These are phyloP conservation scores for Sugiyamaella grinbergsii DNA, from an alignment of 1,139 yeast genomes.

Conservation along the genomic window DNA sequence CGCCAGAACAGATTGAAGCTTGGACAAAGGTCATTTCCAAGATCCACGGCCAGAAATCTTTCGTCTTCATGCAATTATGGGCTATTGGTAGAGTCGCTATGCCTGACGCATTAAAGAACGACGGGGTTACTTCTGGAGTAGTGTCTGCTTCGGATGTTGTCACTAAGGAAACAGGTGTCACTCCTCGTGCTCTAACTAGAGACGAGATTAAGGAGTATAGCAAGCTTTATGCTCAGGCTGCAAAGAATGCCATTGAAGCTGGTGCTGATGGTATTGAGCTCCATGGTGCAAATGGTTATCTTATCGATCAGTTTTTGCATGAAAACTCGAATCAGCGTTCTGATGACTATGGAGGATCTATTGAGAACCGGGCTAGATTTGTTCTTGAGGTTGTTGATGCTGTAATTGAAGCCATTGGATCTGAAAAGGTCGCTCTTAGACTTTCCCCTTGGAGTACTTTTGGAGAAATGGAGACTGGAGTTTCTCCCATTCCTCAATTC, in stretches of 20 bases:
- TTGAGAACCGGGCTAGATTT: slow-evolving; percentile 65
- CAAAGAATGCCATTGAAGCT: slow-evolving; percentile 51
- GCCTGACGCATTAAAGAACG: slow-evolving; percentile 18
- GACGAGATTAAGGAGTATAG: slow-evolving; percentile 47
- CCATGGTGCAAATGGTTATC: slow-evolving; percentile 71
- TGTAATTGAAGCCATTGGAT: slow-evolving; percentile 54
- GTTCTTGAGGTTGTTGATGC: slow-evolving; percentile 58
- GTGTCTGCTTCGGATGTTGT: slow-evolving; percentile 40
- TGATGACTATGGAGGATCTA: slow-evolving; percentile 71
- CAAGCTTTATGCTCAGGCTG: slow-evolving; percentile 46
- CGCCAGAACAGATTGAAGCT: slow-evolving; percentile 45
- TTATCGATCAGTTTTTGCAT: slow-evolving; percentile 41
- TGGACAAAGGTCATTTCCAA: slow-evolving; percentile 45
- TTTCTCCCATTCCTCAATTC: slow-evolving; percentile 37
- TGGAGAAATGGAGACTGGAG: slow-evolving; percentile 42
- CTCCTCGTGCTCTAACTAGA: slow-evolving; percentile 42
- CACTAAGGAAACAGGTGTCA: slow-evolving; percentile 37
- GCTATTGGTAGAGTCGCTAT: slow-evolving; percentile 46
- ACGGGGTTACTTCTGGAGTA: slow-evolving; percentile 33
- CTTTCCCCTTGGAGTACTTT: slow-evolving; percentile 56
- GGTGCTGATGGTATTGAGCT: slow-evolving; percentile 73
- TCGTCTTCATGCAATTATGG: slow-evolving; percentile 47
- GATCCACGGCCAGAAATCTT: slow-evolving; percentile 45
- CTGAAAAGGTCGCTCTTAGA: slow-evolving; percentile 56
- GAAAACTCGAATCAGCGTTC: slow-evolving; percentile 53